phyloP scores from a whole-genome alignment of 768 basidiomycete genomes.

The Infundibulicybe gibba region DNA sequence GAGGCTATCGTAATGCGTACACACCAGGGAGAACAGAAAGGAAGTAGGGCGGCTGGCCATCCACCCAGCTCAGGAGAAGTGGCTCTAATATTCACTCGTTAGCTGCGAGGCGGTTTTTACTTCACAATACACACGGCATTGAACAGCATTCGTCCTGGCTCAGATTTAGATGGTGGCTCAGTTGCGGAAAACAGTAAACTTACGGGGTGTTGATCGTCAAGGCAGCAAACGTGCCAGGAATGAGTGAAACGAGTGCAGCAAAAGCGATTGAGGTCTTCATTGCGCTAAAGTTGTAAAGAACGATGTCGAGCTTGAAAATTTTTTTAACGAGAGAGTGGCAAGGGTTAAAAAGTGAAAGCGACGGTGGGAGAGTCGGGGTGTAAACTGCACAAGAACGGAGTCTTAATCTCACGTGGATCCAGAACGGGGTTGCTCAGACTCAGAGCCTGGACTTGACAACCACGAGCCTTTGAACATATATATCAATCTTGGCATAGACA shows the following conservation, averaged over 20 bases:
- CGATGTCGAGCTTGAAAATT: conserved; percentile 7
- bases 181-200: conserved; percentile 22
- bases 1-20: conserved; percentile 9
- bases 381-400: too few relatives aligned
- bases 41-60: conserved; percentile 54
- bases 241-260: conserved; percentile 31
- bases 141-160: conserved; percentile 32
- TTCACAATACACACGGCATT: conserved; percentile 44
- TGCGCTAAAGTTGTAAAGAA: conserved; percentile 7
- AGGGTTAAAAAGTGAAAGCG: conserved; percentile 2
- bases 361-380: too few relatives aligned
- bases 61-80: conserved; percentile 47
- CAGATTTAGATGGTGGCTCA: background rate
- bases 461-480: too few relatives aligned
- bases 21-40: conserved; percentile 59
- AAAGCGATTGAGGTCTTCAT: conserved; percentile 36
- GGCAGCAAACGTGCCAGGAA: conserved; percentile 28
- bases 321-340: conserved; percentile 4
- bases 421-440: too few relatives aligned
- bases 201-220: conserved; percentile 71
- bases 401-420: too few relatives aligned
- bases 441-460: too few relatives aligned
- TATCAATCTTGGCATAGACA: too few relatives aligned
- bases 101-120: too few relatives aligned
- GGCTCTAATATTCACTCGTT: conserved; percentile 43